Conservation (phyloP, 2,329 filamentous ascomycete genomes). For the Allantophomopsis cytisporea region DNA sequence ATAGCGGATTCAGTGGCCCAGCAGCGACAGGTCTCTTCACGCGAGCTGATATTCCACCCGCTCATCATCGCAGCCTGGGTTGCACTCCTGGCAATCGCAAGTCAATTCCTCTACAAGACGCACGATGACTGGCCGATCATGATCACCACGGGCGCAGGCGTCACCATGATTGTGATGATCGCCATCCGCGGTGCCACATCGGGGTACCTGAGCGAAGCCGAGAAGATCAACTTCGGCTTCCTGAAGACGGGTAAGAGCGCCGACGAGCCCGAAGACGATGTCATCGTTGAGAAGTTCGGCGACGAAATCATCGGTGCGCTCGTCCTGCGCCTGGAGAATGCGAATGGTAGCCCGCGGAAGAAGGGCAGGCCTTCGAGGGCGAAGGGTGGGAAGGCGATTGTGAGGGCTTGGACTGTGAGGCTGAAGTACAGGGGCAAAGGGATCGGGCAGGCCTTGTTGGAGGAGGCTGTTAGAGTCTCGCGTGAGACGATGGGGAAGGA, state of each 20-base stretch:
- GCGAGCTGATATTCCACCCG: conserved; percentile 50
- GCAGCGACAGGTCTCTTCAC: conserved; percentile 57
- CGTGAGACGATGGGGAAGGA: conserved; percentile 55
- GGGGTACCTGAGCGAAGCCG: conserved; percentile 32
- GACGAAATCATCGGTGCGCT: conserved; percentile 57
- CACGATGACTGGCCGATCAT: conserved; percentile 37
- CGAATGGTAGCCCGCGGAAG: conserved; percentile 8
- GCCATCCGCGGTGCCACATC: conserved; percentile 44
- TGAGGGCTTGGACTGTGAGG: conserved; percentile 73
- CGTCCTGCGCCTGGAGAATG: conserved; percentile 42
- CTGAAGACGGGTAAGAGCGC: conserved; percentile 16
- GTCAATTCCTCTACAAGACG: conserved; percentile 24
- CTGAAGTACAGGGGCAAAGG: conserved; percentile 56
- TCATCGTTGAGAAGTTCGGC: conserved; percentile 56
- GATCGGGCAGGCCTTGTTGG: conserved; percentile 58
- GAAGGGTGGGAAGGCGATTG: conserved; percentile 51
- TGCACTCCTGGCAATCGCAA: conserved; percentile 26
- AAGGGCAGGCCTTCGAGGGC: conserved; percentile 26
- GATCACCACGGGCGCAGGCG: conserved; percentile 42
- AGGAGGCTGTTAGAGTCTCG: conserved; percentile 57
- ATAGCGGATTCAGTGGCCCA: conserved; percentile 74
- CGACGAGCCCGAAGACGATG: conserved; percentile 31
- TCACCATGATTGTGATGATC: conserved; percentile 50
- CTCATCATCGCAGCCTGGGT: conserved; percentile 34
- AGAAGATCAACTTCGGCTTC: conserved; percentile 15